Base-by-base conservation (phyloP, 2,329 filamentous ascomycete species). In the Aspergillus bombycis region DNA sequence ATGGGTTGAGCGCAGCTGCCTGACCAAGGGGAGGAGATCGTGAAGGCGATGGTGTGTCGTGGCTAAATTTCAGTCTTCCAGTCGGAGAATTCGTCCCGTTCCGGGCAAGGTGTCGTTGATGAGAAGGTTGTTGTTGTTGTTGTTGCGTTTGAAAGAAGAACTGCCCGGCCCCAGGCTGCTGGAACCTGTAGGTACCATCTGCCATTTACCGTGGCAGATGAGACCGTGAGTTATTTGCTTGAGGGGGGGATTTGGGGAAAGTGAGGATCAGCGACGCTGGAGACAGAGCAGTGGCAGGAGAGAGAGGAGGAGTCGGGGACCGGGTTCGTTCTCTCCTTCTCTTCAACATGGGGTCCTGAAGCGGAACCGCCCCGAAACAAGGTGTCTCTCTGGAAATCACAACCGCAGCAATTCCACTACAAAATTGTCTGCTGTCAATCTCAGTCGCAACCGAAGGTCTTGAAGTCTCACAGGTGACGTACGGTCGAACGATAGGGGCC, bases 171-270 rank as follows among this genome's bases (percentile, higher is more conserved):
- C 80, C 81, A 81, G 81, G 80, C 80, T 83, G 81, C 77, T 82
- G 81, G 80, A 81, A 83, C 78, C 81, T 80, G 79, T 82, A 83
- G 77, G 80, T 79, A 82, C 81, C 81, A 83, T 83, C 81, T 81
- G 81, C 81, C 81, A 83, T 83, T 79, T 82, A 83, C 79, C 79
- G 79, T 75, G 79, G 79, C 78, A 80, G 77, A 79, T 71, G 77
- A 78, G 75, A 80, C 78, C 77, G 75, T 71, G 73, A 67, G 68
- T 74, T 75, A 68, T 72, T 74, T 72, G 69, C 69, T 69, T 74
- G 72, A 62, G 63, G 67, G 64, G 65, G 60, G 57, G 70, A 67
- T 63, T 68, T 69, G 67, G 71, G 67, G 69, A 68, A 62, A 68
- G 67, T 57, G 64, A 68, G 69, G 65, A 62, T 58, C 65, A 64